A percentile compares a stretch with the other conserved stretches of the same genome.
phyloP scores from a whole-genome alignment of 2,329 filamentous ascomycete genomes.

The Verticillium zaregamsianum region DNA sequence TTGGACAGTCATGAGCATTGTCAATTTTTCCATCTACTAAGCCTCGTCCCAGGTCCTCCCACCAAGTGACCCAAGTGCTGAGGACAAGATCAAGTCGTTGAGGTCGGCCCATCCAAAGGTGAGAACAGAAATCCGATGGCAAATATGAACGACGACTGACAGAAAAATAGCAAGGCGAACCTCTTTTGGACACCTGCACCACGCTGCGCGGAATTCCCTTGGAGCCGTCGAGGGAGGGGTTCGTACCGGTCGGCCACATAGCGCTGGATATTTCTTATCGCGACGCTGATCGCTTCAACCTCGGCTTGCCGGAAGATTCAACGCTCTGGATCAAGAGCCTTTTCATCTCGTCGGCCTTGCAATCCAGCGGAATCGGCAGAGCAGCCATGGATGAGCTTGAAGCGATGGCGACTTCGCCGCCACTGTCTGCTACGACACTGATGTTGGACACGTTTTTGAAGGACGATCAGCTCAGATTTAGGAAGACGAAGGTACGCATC shows the following conservation, averaged over 20 bases:
- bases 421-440: slow-evolving; percentile 20
- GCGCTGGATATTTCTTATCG: slow-evolving; percentile 18
- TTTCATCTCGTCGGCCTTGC: slow-evolving; percentile 19
- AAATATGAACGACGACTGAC: neutral
- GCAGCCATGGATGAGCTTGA: slow-evolving; percentile 24
- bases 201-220: slow-evolving; percentile 4
- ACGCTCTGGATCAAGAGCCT: slow-evolving; percentile 27
- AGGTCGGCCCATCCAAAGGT: slow-evolving; percentile 20
- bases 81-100: slow-evolving; percentile 24
- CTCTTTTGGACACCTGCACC: slow-evolving; percentile 12
- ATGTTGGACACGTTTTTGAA: slow-evolving; percentile 22
- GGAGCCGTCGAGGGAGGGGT: slow-evolving; percentile 7
- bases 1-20: neutral
- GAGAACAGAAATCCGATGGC: neutral
- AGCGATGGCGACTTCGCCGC: slow-evolving; percentile 18
- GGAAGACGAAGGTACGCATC: neutral
- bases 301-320: slow-evolving; percentile 14
- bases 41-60: slow-evolving; percentile 20
- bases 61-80: slow-evolving; percentile 22
- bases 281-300: slow-evolving; percentile 1
- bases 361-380: slow-evolving; percentile 19
- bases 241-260: slow-evolving; percentile 26
- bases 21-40: neutral
- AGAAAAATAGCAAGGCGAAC: slow-evolving; percentile 8
- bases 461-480: slow-evolving; percentile 12